Evolutionary conservation across 2,329 filamentous ascomycete genomes (phyloP), one percentile per base, ranked within the genome.

Genomic region (Diaporthe citriasiana): DNA sequence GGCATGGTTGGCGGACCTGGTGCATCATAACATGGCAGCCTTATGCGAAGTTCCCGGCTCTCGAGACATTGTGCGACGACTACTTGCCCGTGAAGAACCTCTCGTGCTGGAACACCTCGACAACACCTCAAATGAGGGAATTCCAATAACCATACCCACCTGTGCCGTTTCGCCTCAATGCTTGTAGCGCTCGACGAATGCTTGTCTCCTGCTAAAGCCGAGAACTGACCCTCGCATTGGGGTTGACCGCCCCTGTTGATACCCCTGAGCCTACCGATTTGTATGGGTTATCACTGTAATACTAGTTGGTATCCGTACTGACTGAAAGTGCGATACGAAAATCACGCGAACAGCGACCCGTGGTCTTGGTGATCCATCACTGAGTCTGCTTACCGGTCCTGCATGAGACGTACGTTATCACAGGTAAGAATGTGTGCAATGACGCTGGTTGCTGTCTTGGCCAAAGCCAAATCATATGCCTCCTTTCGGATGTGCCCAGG

Each of bases 1-100:
- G 38, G 45, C 47, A 30, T 45, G 60, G 51, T 82, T 78, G 40
- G 50, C 56, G 55, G 22, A 50, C 35, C n/a, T 63, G 47, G 45
- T 56, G 50, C 50, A 71, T 57, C n/a, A 35, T 71, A 35, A 33
- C 60, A 45, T 40, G 57, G 50, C 53, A 53, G 47, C 57, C 33
- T 38, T 42, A 65, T 56, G 47, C 60, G 45, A 53, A 42, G 35
- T 63, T 42, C 27, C 50, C 25, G 33, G 47, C 42, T 27, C 56
- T 60, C 56, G 45, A 55, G 47, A 45, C 33, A 42, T 7, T 50
- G 22, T 53, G 69, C 30, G 45, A 50, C 33, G 33, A 53, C 13
- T 40, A 33, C 45, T 38, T 70, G 68, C 27, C 53, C 27, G 38
- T 57, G 68, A 59, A 59, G 22, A 57, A 40, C 55, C 47, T 13